Evolutionary conservation across 345 rosid species (phyloP), one percentile per base, ranked within the genome.

Genomic region (Eutrema yunnanense): DNA sequence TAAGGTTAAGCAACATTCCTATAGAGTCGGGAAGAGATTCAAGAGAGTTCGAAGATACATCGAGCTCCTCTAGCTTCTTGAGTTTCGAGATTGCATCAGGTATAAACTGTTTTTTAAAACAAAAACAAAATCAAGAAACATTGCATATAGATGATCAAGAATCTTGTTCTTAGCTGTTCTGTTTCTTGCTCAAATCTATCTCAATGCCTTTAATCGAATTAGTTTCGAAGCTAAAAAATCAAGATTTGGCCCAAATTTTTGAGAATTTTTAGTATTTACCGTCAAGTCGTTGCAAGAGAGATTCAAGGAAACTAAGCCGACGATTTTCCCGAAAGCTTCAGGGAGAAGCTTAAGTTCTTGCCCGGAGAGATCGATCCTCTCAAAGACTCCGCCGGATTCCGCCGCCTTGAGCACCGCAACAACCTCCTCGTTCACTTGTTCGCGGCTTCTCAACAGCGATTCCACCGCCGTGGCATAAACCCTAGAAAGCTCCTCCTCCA

Each of bases 1-100:
- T 92, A 77, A 92, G 80, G 78, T 84, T 90, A 37, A 75, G 66
- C 51, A 95, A 81, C 81, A 87, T 75, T 58, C 99, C 96, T 75
- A 92, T 79, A 12, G 97, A 88, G 71, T 90, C 96, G 0, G 99
- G 98, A 22, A 96, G 85, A 7, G 80, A 77, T 56, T 76, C 77
- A 60, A 90, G 44, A 19, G 85, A 84, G 74, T 90, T 96, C 30
- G 92, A 85, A 74, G 96, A 87, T 59, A 84, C 82, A 67, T 87
- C 80, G 36, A 96, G 89, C 77, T 82, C 90, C 76, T 88, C 89
- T 27, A 92, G 91, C 71, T 83, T 83, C 65, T 80, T 80, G 29
- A 96, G 68, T 46, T 90, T 94, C 12, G 90, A 88, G 65, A 92
- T 78, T 38, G 97, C 88, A 71, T 90, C 99, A 8, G 99, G 99